A percentile compares a stretch with the other conserved stretches of the same genome.
phyloP scores from a whole-genome alignment of 768 basidiomycete genomes.

The Holtermanniella nyarrowii region DNA sequence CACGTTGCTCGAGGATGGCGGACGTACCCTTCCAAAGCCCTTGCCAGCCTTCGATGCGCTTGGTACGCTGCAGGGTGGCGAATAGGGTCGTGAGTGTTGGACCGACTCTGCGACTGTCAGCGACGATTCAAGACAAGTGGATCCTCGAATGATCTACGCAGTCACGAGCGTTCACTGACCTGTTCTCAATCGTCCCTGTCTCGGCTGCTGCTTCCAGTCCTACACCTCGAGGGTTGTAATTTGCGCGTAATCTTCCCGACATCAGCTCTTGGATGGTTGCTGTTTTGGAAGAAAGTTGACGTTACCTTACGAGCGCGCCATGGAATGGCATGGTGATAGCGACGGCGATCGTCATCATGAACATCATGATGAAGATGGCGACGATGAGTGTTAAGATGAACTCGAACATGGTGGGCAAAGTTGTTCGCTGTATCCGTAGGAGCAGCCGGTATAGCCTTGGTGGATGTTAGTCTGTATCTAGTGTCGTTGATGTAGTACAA shows the following conservation, averaged over 20 bases:
- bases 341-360: constrained; percentile 29
- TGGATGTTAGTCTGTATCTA: too few relatives aligned
- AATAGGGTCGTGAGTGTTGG: constrained; percentile 34
- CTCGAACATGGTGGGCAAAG: constrained; percentile 19
- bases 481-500: too few relatives aligned
- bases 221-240: constrained; percentile 39
- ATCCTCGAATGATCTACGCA: background rate
- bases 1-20: background rate
- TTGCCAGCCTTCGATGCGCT: constrained; percentile 38
- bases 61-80: constrained; percentile 33
- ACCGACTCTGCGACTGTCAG: constrained; percentile 25
- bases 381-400: constrained; percentile 35
- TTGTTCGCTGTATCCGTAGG: too few relatives aligned
- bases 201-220: constrained; percentile 28
- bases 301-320: constrained; percentile 32
- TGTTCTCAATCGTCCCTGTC: constrained; percentile 13
- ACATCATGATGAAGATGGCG: constrained; percentile 33
- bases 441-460: too few relatives aligned
- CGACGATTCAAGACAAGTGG: background rate
- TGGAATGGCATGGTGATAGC: constrained; percentile 39
- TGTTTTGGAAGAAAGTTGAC: background rate
- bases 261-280: background rate
- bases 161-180: constrained; percentile 20
- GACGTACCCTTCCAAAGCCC: constrained; percentile 38
- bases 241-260: constrained; percentile 28